Evolutionary conservation across 176 grass and related monocot genomes (phyloP).

Genomic region (Saccharum officinarum): DNA sequence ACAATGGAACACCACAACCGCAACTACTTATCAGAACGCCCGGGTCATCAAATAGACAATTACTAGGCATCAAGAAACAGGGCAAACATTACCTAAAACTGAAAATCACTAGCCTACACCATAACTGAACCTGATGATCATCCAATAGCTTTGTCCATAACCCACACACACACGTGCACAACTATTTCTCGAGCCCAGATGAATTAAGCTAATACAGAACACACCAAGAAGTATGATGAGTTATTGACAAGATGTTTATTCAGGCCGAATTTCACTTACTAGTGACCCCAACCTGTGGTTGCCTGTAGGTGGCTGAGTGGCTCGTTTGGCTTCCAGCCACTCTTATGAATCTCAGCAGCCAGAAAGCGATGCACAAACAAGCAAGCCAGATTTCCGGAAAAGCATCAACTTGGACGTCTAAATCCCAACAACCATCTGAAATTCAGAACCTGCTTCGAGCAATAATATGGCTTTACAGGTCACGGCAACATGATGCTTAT

Average conservation of each 20-base stretch:
- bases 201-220: background rate
- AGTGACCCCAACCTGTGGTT: background rate
- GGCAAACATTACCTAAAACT: background rate
- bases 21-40: background rate
- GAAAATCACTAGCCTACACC: background rate
- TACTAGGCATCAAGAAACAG: background rate
- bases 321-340: background rate
- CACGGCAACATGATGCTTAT: background rate
- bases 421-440: background rate
- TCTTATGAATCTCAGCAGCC: constrained; percentile 1
- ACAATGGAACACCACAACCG: background rate
- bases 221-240: background rate
- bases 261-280: background rate
- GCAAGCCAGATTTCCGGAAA: background rate
- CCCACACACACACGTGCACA: background rate
- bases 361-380: background rate
- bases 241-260: background rate
- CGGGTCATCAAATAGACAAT: background rate
- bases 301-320: background rate
- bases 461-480: background rate
- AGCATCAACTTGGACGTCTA: background rate
- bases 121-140: background rate
- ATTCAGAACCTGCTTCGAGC: background rate
- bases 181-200: background rate
- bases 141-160: background rate